phyloP scores from a whole-genome alignment of 805 yeast genomes.

The Candida odintsovae region DNA sequence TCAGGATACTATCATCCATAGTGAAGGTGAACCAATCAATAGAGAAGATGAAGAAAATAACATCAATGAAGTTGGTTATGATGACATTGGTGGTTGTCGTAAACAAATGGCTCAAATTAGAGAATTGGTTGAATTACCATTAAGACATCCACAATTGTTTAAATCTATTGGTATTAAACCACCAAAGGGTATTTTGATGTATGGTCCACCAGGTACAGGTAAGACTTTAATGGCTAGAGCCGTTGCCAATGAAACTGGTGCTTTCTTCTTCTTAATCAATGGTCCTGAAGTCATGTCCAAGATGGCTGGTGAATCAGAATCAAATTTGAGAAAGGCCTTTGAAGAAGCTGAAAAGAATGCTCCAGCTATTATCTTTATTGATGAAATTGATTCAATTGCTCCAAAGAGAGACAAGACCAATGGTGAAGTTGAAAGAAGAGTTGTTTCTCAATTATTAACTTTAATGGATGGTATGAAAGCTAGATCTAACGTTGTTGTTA shows the following conservation, averaged over 20 bases:
- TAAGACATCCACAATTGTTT: conserved; percentile 97
- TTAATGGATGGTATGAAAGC: conserved; percentile 99
- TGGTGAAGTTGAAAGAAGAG: conserved; percentile 99
- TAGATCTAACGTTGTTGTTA: conserved; percentile 95
- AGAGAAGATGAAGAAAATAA: conserved; percentile 97
- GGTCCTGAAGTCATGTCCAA: conserved; percentile 99
- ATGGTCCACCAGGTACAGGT: conserved; percentile 99
- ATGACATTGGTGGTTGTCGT: conserved; percentile 98
- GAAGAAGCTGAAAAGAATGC: conserved; percentile 99
- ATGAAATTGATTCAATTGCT: conserved; percentile 97
- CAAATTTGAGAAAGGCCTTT: conserved; percentile 94
- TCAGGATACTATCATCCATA: conserved; percentile 96
- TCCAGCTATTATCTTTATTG: conserved; percentile 95
- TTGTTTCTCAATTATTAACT: conserved; percentile 94
- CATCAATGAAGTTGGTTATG: conserved; percentile 95
- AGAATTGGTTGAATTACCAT: conserved; percentile 95
- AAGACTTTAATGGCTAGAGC: conserved; percentile 99
- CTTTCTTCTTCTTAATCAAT: conserved; percentile 94
- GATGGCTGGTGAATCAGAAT: conserved; percentile 99
- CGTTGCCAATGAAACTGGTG: conserved; percentile 99
- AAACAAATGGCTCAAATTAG: conserved; percentile 99
- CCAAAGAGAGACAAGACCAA: conserved; percentile 99
- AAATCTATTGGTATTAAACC: conserved; percentile 98
- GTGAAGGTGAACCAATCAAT: conserved; percentile 98
- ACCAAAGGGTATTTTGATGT: conserved; percentile 96